Conservation (phyloP, 192 early-diverging fungal species). For the Coemansia javaensis region DNA sequence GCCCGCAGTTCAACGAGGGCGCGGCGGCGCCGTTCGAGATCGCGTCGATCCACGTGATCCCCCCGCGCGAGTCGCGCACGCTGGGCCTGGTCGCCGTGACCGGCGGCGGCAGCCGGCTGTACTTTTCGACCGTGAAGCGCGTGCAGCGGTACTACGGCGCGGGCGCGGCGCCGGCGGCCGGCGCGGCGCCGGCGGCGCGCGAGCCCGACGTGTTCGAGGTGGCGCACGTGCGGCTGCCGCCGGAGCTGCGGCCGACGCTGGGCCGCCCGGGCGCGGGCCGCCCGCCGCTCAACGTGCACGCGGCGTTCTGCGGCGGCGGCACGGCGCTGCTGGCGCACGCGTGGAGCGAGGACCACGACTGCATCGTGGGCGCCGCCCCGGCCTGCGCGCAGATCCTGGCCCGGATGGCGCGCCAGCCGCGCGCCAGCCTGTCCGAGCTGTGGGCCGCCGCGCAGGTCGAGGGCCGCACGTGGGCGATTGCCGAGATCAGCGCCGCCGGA, state of each 20-base stretch:
- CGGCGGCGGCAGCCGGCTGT: constrained; percentile 69
- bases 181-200: constrained; percentile 1
- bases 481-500: constrained; percentile 46
- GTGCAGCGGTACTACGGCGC: constrained; percentile 35
- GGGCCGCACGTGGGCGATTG: constrained; percentile 81
- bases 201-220: constrained; percentile 59
- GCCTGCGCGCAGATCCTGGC: constrained; percentile 59
- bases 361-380: constrained; percentile 57
- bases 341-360: constrained; percentile 66
- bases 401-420: constrained; percentile 20
- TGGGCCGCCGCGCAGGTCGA: constrained; percentile 54
- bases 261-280: constrained; percentile 8
- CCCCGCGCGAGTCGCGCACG: constrained; percentile 57
- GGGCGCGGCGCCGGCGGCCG: constrained; percentile 1
- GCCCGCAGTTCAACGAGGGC: constrained; percentile 50
- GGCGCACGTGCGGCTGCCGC: constrained; percentile 66
- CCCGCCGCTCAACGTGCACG: constrained; percentile 53
- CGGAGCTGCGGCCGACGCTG: constrained; percentile 38
- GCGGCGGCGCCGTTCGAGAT: constrained; percentile 56
- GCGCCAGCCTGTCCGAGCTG: constrained; percentile 49
- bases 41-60: constrained; percentile 68
- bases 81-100: constrained; percentile 78
- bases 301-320: constrained; percentile 63
- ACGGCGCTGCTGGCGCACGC: constrained; percentile 63
- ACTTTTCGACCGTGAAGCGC: constrained; percentile 58